Percentiles rank a stretch among this genome's conserved stretches.
These are phyloP conservation scores for Microthlaspi erraticum DNA, from an alignment of 345 rosid species.

Conservation along the genomic window DNA sequence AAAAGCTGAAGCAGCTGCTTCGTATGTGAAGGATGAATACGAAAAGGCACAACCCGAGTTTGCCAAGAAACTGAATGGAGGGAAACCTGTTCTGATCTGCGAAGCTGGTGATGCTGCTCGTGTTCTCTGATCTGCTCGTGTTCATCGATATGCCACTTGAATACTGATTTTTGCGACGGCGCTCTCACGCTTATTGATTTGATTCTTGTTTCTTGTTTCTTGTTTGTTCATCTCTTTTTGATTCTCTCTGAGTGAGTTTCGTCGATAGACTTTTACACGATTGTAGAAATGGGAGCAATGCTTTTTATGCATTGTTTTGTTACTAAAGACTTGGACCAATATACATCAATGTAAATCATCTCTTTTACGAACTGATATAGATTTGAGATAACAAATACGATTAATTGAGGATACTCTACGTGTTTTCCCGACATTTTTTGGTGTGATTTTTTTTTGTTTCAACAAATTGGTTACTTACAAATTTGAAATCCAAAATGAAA, in stretches of 20 bases:
- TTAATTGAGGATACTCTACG: too few species aligned
- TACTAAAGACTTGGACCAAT: not conserved
- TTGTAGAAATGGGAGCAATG: constrained; percentile 1
- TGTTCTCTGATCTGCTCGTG: constrained; percentile 61
- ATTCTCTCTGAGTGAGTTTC: constrained; percentile 16
- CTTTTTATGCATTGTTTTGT: not conserved
- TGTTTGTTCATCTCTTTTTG: constrained; percentile 14
- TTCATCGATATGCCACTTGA: not conserved
- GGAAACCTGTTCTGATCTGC: constrained; percentile 61
- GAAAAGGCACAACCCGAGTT: constrained; percentile 65
- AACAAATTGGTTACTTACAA: not conserved
- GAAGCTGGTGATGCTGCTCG: constrained; percentile 78
- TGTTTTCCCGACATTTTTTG: too few species aligned
- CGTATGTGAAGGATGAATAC: constrained; percentile 67
- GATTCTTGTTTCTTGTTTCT: not conserved
- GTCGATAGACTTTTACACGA: constrained; percentile 4
- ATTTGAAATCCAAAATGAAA: not conserved
- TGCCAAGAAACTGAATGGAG: constrained; percentile 54
- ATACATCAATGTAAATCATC: constrained; percentile 19
- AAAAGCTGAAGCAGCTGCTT: constrained; percentile 66
- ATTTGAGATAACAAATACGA: too few species aligned
- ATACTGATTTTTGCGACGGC: not conserved
- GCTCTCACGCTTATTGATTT: constrained; percentile 12
- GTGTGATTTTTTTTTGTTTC: not conserved
- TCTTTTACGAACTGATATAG: too few species aligned